These are phyloP conservation scores for Penicillium brevicompactum DNA, from an alignment of 2,329 filamentous ascomycete genomes.

Conservation along the genomic window DNA sequence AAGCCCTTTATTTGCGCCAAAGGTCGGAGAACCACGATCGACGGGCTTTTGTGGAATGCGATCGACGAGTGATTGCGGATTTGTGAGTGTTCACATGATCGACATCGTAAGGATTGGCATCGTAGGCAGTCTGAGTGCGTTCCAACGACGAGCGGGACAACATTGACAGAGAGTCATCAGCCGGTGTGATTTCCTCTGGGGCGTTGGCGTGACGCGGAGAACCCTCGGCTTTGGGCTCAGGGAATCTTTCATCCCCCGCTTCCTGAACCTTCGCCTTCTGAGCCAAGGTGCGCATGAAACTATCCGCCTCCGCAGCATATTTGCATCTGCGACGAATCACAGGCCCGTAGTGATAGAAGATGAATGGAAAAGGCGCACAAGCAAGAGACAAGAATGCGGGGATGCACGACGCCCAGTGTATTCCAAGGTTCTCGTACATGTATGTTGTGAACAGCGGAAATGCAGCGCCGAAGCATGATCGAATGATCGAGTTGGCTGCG, in stretches of 20 bases:
- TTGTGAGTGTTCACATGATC: slow-evolving; percentile 35
- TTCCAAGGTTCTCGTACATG: slow-evolving; percentile 44
- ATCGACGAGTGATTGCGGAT: slow-evolving; percentile 27
- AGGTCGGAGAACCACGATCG: slow-evolving; percentile 8
- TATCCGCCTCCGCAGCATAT: slow-evolving; percentile 36
- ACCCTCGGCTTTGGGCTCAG: not conserved
- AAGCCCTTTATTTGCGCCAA: slow-evolving; percentile 1
- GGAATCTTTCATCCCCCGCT: not conserved
- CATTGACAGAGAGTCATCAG: slow-evolving; percentile 3
- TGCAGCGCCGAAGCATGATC: slow-evolving; percentile 44
- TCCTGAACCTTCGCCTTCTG: slow-evolving; percentile 8
- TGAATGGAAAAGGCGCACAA: slow-evolving; percentile 40
- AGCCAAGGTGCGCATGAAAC: slow-evolving; percentile 31
- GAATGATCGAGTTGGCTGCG: slow-evolving; percentile 45
- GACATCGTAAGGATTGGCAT: slow-evolving; percentile 35
- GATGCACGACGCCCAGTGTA: slow-evolving; percentile 47
- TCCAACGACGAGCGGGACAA: slow-evolving; percentile 14
- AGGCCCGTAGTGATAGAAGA: slow-evolving; percentile 42
- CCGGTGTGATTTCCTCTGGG: not conserved
- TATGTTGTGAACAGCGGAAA: slow-evolving; percentile 47
- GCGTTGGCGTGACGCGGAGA: not conserved
- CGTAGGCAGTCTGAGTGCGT: slow-evolving; percentile 20
- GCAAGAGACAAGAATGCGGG: slow-evolving; percentile 44
- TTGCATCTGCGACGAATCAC: slow-evolving; percentile 38
- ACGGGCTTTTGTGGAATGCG: slow-evolving; percentile 7